Conservation (phyloP, 352 stramenopile genomes). For the Phytophthora syringae region DNA sequence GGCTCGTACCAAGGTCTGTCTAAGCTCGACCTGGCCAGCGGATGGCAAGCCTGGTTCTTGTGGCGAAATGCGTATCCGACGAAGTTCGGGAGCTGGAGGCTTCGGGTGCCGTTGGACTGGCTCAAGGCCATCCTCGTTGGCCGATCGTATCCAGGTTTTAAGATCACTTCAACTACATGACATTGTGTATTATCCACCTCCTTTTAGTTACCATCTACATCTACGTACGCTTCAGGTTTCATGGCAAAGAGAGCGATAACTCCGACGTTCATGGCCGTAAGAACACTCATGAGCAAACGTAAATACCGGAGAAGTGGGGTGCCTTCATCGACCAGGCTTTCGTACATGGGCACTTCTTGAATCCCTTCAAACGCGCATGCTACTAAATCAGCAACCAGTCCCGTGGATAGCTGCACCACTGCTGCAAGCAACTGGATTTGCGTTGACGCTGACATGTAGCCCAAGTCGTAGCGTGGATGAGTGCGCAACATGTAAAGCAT, state of each 20-base stretch:
- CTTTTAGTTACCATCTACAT: too few relatives aligned
- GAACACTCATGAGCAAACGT: constrained; percentile 27
- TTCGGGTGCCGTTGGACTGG: constrained; percentile 98
- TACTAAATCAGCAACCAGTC: constrained; percentile 40
- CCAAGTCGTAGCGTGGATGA: constrained; percentile 32
- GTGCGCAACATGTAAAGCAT: constrained; percentile 27
- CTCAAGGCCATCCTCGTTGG: constrained; percentile 97
- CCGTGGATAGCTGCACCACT: constrained; percentile 12
- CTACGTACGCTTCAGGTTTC: constrained; percentile 53
- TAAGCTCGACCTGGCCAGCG: constrained; percentile 69
- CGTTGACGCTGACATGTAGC: constrained; percentile 7
- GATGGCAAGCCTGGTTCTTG: constrained; percentile 91
- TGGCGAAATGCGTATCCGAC: constrained; percentile 97
- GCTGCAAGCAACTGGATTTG: constrained; percentile 12
- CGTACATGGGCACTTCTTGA: constrained; percentile 48
- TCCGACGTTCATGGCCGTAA: constrained; percentile 38
- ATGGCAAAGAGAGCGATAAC: constrained; percentile 25
- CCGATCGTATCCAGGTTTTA: constrained; percentile 96
- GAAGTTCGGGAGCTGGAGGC: constrained; percentile 93
- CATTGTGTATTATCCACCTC: too few relatives aligned
- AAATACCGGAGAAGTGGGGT: constrained; percentile 27
- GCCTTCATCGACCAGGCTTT: constrained; percentile 39
- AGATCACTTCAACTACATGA: too few relatives aligned
- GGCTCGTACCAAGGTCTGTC: constrained; percentile 93
- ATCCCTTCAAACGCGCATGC: constrained; percentile 44